A percentile compares a stretch with the other conserved stretches of the same genome.
Conservation (phyloP, 2,329 filamentous ascomycete species). For the Monosporascus sp. region DNA sequence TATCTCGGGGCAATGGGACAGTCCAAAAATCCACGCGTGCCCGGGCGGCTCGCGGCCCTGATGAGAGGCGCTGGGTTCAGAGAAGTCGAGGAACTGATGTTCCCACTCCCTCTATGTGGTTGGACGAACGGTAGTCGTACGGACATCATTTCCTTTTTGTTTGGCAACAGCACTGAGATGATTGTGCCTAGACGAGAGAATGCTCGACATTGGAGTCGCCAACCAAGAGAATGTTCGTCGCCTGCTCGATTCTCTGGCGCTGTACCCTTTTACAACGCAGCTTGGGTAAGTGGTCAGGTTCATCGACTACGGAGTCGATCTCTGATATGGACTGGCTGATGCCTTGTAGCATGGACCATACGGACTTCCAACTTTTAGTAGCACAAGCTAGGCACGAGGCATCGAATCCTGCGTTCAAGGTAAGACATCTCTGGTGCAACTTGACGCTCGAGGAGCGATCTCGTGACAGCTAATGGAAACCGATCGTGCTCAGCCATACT, state of each 20-base stretch:
- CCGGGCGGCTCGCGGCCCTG: constrained; percentile 53
- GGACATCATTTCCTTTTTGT: constrained; percentile 13
- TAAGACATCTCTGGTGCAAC: constrained; percentile 24
- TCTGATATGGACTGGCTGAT: constrained; percentile 5
- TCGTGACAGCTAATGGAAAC: constrained; percentile 12
- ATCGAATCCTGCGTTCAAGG: constrained; percentile 50
- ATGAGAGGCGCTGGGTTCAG: constrained; percentile 60
- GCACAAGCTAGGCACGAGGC: constrained; percentile 44
- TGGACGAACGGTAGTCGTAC: constrained; percentile 57
- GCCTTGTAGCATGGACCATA: constrained; percentile 46
- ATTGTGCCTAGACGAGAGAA: constrained; percentile 41
- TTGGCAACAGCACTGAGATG: constrained; percentile 10
- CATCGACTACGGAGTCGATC: neutral
- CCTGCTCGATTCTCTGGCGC: constrained; percentile 48
- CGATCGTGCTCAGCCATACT: constrained; percentile 46
- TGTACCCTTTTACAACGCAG: constrained; percentile 51
- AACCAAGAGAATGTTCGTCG: constrained; percentile 52
- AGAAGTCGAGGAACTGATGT: constrained; percentile 57
- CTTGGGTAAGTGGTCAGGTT: constrained; percentile 34
- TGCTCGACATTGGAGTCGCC: constrained; percentile 43
- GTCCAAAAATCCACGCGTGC: constrained; percentile 62
- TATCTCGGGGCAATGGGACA: constrained; percentile 57
- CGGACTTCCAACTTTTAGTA: constrained; percentile 53
- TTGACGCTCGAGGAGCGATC: neutral
- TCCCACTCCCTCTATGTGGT: constrained; percentile 62